phyloP scores from a whole-genome alignment of 1,139 yeast genomes.

The Yamadazyma songkhlaensis region DNA sequence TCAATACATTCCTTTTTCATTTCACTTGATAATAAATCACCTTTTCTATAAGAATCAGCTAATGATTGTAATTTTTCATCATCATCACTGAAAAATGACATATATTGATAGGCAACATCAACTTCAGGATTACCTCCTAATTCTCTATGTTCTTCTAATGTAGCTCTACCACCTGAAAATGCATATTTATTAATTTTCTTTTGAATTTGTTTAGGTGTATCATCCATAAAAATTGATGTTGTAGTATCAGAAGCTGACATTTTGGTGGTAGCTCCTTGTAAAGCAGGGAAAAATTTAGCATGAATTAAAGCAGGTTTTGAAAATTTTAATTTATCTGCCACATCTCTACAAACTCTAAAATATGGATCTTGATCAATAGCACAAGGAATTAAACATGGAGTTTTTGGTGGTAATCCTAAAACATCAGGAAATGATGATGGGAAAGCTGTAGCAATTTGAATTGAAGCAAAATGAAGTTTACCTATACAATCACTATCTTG shows the following conservation, averaged over 20 bases:
- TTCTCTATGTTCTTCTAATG: slow-evolving; percentile 85
- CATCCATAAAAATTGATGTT: slow-evolving; percentile 89
- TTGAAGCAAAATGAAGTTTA: slow-evolving; percentile 88
- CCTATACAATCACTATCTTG: slow-evolving; percentile 95
- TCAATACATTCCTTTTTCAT: slow-evolving; percentile 87
- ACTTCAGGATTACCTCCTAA: slow-evolving; percentile 94
- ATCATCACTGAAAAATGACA: slow-evolving; percentile 84
- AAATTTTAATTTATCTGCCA: slow-evolving; percentile 87
- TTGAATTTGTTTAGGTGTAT: slow-evolving; percentile 85
- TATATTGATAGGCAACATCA: slow-evolving; percentile 92
- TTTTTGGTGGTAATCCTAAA: slow-evolving; percentile 76
- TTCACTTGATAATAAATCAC: slow-evolving; percentile 88
- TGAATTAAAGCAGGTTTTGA: slow-evolving; percentile 91
- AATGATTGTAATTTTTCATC: slow-evolving; percentile 71
- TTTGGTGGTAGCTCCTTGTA: slow-evolving; percentile 94
- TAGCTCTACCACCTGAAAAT: slow-evolving; percentile 89
- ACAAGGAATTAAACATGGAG: slow-evolving; percentile 97
- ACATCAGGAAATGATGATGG: slow-evolving; percentile 95
- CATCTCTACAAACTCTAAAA: slow-evolving; percentile 96
- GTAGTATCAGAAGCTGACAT: slow-evolving; percentile 90
- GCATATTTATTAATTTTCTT: slow-evolving; percentile 96
- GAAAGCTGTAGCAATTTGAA: slow-evolving; percentile 94
- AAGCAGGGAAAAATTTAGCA: slow-evolving; percentile 96
- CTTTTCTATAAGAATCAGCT: slow-evolving; percentile 67
- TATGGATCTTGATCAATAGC: slow-evolving; percentile 99